These are phyloP conservation scores for Teratosphaeria viscida DNA, from an alignment of 2,329 filamentous ascomycete species.

Conservation along the genomic window DNA sequence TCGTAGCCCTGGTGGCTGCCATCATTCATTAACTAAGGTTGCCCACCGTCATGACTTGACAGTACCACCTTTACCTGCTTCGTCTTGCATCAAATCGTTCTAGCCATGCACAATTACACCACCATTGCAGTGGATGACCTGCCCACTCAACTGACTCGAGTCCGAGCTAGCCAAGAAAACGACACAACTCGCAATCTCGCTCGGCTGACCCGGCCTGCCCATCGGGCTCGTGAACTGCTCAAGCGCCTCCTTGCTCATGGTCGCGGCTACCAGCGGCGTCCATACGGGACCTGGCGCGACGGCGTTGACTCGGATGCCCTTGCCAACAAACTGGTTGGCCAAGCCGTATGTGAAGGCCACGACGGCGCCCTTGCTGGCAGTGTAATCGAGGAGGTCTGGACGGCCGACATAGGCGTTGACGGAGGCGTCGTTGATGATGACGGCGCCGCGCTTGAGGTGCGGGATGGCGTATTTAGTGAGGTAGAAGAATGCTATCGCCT, in stretches of 20 bases:
- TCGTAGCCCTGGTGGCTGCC: neutral
- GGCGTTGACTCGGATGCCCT: conserved; percentile 66
- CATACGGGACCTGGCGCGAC: conserved; percentile 71
- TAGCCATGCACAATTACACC: conserved; percentile 43
- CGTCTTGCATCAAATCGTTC: neutral
- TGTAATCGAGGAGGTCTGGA: conserved; percentile 72
- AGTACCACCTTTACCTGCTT: neutral
- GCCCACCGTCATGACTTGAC: neutral
- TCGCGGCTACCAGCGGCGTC: conserved; percentile 64
- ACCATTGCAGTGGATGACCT: conserved; percentile 57
- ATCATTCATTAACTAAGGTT: neutral
- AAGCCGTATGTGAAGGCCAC: conserved; percentile 68
- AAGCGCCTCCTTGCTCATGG: conserved; percentile 60
- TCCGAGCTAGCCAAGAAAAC: conserved; percentile 71
- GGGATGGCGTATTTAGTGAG: conserved; percentile 65
- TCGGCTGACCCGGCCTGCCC: conserved; percentile 67
- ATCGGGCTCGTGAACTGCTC: conserved; percentile 65
- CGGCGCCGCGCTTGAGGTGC: conserved; percentile 62
- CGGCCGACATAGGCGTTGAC: conserved; percentile 77
- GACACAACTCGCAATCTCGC: conserved; percentile 70
- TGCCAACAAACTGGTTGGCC: conserved; percentile 61
- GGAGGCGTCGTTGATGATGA: conserved; percentile 78
- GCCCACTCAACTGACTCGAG: conserved; percentile 63
- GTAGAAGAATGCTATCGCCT: conserved; percentile 51
- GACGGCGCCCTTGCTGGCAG: conserved; percentile 67